phyloP scores from a whole-genome alignment of 148 eudicot species.

The Fagopyrum homotropicum region DNA sequence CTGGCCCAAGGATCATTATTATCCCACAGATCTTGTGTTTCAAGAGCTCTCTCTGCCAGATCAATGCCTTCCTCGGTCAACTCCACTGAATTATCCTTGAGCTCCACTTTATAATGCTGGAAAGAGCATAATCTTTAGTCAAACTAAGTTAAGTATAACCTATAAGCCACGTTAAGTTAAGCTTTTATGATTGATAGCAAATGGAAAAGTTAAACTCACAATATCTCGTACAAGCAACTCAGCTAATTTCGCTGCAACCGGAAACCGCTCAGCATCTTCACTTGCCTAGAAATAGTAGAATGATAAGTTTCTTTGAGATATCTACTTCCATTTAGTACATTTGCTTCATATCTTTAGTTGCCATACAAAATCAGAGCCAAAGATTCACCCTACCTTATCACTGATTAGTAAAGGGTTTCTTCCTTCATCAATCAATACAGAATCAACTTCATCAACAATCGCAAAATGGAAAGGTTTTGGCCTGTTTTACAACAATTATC shows the following conservation, averaged over 20 bases:
- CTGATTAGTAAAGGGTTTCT: conserved; percentile 92
- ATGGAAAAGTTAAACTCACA: conserved; percentile 36
- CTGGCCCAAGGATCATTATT: conserved; percentile 99
- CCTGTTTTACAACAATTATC: conserved; percentile 37
- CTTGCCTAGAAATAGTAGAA: conserved; percentile 47
- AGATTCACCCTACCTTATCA: conserved; percentile 52
- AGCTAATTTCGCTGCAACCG: conserved; percentile 98
- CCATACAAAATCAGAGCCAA: neutral
- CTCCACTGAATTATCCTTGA: conserved; percentile 93
- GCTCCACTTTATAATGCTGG: conserved; percentile 86
- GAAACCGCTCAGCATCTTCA: conserved; percentile 84
- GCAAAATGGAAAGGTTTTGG: conserved; percentile 99
- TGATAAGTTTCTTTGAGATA: conserved; percentile 8
- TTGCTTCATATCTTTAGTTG: neutral
- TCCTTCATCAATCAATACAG: conserved; percentile 97
- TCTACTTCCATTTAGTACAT: neutral
- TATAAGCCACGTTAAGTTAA: neutral
- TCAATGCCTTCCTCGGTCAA: conserved; percentile 88
- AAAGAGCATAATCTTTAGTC: neutral
- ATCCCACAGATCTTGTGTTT: conserved; percentile 95
- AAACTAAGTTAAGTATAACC: neutral
- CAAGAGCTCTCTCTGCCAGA: conserved; percentile 92
- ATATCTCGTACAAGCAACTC: conserved; percentile 68
- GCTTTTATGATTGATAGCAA: neutral
- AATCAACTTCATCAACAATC: conserved; percentile 96